Evolutionary conservation across 1,284 basidiomycete genomes (phyloP).

Genomic region (Inonotus obliquus): DNA sequence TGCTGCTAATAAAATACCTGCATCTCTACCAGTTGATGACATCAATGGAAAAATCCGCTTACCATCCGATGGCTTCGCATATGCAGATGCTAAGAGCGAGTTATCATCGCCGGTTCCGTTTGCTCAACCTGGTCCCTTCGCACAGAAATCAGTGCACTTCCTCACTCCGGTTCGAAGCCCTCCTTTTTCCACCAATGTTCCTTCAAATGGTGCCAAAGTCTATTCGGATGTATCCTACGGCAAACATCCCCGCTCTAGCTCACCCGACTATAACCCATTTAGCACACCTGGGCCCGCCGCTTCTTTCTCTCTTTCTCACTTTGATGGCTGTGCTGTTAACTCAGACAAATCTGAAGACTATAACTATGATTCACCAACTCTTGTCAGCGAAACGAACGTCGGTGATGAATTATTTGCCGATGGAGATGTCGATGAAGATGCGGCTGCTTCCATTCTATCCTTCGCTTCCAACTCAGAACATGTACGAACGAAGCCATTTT

Average conservation of each 20-base stretch:
- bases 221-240: not conserved
- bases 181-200: not conserved
- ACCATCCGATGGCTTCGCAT: not conserved
- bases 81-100: not conserved
- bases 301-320: constrained; percentile 1
- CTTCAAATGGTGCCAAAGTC: not conserved
- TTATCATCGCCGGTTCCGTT: not conserved
- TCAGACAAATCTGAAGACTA: not conserved
- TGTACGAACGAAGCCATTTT: not conserved
- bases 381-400: not conserved
- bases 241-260: not conserved
- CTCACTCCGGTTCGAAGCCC: not conserved
- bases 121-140: constrained; percentile 2
- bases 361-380: constrained; percentile 5
- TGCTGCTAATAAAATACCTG: not conserved
- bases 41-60: not conserved
- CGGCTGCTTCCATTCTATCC: not conserved
- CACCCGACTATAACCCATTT: constrained; percentile 6
- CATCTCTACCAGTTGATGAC: not conserved
- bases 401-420: not conserved
- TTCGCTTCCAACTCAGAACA: not conserved
- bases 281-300: constrained; percentile 15
- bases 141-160: constrained; percentile 6
- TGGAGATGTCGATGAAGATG: not conserved
- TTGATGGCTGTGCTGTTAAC: not conserved